Base-by-base conservation (phyloP, 768 basidiomycete genomes). In the Pleurotus ostreatus region DNA sequence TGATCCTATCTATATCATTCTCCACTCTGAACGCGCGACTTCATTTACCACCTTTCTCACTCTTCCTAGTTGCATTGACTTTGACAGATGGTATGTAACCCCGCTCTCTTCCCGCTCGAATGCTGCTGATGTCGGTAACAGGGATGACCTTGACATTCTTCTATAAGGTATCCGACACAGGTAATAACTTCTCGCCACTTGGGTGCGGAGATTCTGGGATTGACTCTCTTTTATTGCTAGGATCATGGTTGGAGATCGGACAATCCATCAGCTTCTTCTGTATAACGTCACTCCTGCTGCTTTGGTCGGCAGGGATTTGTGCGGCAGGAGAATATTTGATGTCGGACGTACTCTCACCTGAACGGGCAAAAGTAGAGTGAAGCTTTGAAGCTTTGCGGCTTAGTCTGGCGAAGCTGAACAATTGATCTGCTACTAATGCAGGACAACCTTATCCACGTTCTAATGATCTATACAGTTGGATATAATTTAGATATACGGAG, bases 161-260 rank as follows among this genome's bases (percentile, higher is more conserved):
- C 70, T 85, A 85, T 74, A 83, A 82, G 39, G 92, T 94, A 23
- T 84, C 83, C 20, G 90, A 94, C 66, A 89, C 84, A 3, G 89
- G 85, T 85, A 60, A 57, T 25, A 48, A 9, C 22, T 16, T 12
- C n/a, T 7, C 13, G 20, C 51, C 51, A 16, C 15, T 7, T 41
- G 12, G 22, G 23, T 30, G 20, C n/a, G n/a, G 41, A n/a, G 49
- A 30, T 58, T 65, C 44, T 58, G 51, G 47, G 57, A 18, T 5
- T 48, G 20, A 40, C 16, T 58, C 4, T 13, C 1, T 18, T 6
- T 52, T 41, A 20, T 46, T 55, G 9, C 25, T 62, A 81, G 88
- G 92, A 0, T 91, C 88, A 2, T 94, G 92, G 92, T 73, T 94
- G 56, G 89, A 94, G 65, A 94, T 93, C 52, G 92, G 92, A 5